Base-by-base conservation (phyloP, 2,329 filamentous ascomycete genomes). In the Sclerotinia borealis region DNA sequence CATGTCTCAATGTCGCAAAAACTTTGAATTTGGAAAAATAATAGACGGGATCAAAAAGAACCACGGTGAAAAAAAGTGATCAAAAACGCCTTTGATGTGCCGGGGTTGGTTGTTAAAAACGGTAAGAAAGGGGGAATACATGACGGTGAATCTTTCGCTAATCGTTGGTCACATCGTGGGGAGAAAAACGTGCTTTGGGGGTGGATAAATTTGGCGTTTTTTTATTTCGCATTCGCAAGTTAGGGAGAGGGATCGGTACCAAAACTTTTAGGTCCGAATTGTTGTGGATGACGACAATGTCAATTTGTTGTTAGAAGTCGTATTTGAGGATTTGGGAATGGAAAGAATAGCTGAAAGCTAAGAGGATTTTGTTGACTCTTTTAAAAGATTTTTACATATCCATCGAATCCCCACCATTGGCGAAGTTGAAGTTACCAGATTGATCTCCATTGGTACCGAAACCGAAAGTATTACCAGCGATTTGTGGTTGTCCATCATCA, bases 401-500 rank as follows among this genome's bases (percentile, higher is more conserved):
- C 87, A 90, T 90, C 47, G 85, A 85, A 73, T 90, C 88, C 69
- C 82, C 84, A 67, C 85, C 85, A 73, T 87, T 81, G n/a, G 91
- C 91, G 76, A 99, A 99, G 85, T 91, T 96, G 86, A 98, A 99
- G 75, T 90, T 90, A 70, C 90, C 89, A 75, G 90, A 90, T 70
- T 90, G 88, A 74, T 91, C 88, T 60, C 78, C 80, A 74, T 84
- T 86, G 72, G 88, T 80, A 73, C 90, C 88, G 78, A 98, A 90
- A 73, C 93, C 85, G 77, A 93, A 95, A 63, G 87, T 87, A 64
- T 88, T 88, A 72, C 90, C 90, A 47, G 82, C 77, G 51, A 85
- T 86, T 72, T 67, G 67, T 58, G 65, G 76, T 75, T 92, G 89
- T 66, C 90, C 85, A 48, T 92, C 92, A 72, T 93, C 92, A 67